Evolutionary conservation across 306 rosid species (phyloP).

Genomic region (Malus asiatica): DNA sequence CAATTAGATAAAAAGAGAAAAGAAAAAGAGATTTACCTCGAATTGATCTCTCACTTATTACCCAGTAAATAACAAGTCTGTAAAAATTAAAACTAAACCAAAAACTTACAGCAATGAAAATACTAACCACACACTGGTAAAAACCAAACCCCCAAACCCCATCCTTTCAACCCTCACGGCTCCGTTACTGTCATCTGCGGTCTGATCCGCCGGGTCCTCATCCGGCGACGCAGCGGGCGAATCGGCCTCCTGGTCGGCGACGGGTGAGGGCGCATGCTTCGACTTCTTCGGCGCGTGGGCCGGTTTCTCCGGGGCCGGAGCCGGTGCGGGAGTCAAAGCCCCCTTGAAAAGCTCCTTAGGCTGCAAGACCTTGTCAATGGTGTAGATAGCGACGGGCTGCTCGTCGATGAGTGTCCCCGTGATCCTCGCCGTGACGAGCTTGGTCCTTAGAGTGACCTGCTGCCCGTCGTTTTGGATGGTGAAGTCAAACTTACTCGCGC

Average conservation of each 20-base stretch:
- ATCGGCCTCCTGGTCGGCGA: conserved; percentile 1
- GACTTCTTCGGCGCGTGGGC: conserved; percentile 49
- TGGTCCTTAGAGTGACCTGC: conserved; percentile 50
- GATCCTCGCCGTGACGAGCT: conserved; percentile 49
- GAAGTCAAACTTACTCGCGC: conserved; percentile 58
- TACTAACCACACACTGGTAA: conserved; percentile 19
- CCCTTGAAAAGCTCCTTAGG: conserved; percentile 67
- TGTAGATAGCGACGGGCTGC: conserved; percentile 51
- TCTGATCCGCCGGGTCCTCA: conserved; percentile 44
- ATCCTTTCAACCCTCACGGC: conserved; percentile 24
- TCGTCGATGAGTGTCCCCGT: conserved; percentile 60
- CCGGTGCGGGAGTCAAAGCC: conserved; percentile 45
- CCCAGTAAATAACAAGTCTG: not conserved
- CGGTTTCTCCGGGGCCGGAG: conserved; percentile 51
- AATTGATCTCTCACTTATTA: not conserved
- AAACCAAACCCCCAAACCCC: conserved; percentile 6
- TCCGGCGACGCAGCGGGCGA: conserved; percentile 32
- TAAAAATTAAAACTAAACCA: not conserved
- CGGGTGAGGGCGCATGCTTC: conserved; percentile 17
- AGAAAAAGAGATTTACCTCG: not conserved
- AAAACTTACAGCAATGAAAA: conserved; percentile 34
- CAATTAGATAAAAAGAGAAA: not conserved
- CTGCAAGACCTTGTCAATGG: conserved; percentile 51
- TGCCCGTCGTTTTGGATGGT: conserved; percentile 81
- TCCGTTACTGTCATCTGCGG: conserved; percentile 39